phyloP scores from a whole-genome alignment of 2,329 filamentous ascomycete genomes.

The Fonsecaea erecta region DNA sequence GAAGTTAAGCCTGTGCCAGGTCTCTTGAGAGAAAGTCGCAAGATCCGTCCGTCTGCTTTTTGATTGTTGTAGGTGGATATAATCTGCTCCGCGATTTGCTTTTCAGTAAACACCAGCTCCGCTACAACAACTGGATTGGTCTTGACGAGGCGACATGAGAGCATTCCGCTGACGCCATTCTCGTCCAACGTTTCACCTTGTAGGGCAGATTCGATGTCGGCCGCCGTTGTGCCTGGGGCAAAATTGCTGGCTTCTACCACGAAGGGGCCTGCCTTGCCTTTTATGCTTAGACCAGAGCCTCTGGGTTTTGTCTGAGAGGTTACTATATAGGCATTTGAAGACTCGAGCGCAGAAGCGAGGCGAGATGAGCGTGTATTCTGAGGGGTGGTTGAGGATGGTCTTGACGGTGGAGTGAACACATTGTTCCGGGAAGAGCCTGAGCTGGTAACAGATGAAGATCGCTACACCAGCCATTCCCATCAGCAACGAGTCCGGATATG shows the following conservation, averaged over 20 bases:
- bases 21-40: constrained; percentile 62
- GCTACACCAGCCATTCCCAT: constrained; percentile 38
- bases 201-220: constrained; percentile 67
- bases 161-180: constrained; percentile 46
- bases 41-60: constrained; percentile 65
- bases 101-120: constrained; percentile 63
- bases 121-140: constrained; percentile 62
- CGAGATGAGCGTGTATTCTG: constrained; percentile 43
- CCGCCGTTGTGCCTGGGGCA: constrained; percentile 67
- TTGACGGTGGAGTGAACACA: constrained; percentile 33
- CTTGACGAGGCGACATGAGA: constrained; percentile 59
- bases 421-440: constrained; percentile 28
- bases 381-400: constrained; percentile 40
- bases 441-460: constrained; percentile 42
- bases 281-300: constrained; percentile 56
- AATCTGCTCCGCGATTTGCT: constrained; percentile 61
- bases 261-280: constrained; percentile 60
- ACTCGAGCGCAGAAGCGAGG: constrained; percentile 36
- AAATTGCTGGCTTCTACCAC: constrained; percentile 67
- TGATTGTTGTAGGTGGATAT: constrained; percentile 67
- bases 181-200: constrained; percentile 46
- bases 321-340: constrained; percentile 42
- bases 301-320: constrained; percentile 40
- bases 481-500: constrained; percentile 16
- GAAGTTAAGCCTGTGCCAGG: constrained; percentile 20